Evolutionary conservation across 768 basidiomycete species (phyloP), one percentile per base, ranked within the genome.

Genomic region (Suillus brevipes): DNA sequence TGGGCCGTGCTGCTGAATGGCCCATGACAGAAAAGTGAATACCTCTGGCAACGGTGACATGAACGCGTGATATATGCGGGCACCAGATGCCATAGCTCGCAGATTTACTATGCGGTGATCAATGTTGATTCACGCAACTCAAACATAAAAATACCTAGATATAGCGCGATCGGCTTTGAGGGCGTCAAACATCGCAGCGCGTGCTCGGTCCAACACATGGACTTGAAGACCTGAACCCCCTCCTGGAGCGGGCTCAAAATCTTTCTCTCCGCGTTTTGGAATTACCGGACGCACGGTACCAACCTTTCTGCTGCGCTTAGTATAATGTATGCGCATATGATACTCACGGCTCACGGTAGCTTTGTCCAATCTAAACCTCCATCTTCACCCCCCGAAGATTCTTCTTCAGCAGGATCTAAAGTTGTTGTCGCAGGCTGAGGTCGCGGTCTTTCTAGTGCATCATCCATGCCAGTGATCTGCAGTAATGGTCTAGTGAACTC

Each of bases 191-290:
- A 99, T 94, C 2, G 97, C 97, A 58, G 84, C 79, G 62, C 97
- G 80, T 55, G 94, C 85, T 37, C 88, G 84, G 62, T 92, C 89
- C 25, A 99, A 83, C 65, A 93, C 85, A 78, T 94, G 90, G 34
- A 87, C 78, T 72, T 99, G 97, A 14, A 94, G 79, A 14, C 85
- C 86, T 13, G 92, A 89, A 7, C 90, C 91, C 12, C 85, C 73
- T 10, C 80, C 81, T 25, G 79, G 71, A 69, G 82, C 81, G 2
- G 97, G 97, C 74, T 99, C 97, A 69, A 95, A 99, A 68, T 99
- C 96, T 74, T 99, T 99, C 77, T 99, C 97, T 2, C 97, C 97
- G 34, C 97, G 87, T 76, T 93, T 96, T 7, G 97, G 97, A 60
- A 99, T 96, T 7, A 91, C 81, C 3, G 91, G 91, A 47, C 89